phyloP scores from a whole-genome alignment of 208 protist genomes.

The Wallacemonas sp. region DNA sequence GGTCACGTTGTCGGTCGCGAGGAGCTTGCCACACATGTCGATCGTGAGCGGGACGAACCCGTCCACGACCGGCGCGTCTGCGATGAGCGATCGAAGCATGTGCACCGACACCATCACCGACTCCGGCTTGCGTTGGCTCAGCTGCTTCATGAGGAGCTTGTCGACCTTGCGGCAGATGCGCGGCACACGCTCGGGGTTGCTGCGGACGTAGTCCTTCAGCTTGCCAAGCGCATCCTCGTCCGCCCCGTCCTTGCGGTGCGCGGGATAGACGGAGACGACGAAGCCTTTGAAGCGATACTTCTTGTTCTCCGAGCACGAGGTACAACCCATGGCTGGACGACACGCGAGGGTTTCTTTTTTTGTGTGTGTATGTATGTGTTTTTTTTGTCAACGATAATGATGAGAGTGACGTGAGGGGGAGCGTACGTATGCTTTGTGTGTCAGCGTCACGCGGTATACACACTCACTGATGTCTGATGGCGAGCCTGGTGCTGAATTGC shows the following conservation, averaged over 20 bases:
- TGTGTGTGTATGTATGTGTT: background rate
- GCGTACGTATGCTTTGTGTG: too few relatives aligned
- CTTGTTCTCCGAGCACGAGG: constrained; percentile 41
- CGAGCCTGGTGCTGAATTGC: too few relatives aligned
- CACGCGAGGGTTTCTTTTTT: constrained; percentile 14
- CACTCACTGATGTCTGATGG: too few relatives aligned
- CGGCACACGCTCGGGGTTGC: constrained; percentile 83
- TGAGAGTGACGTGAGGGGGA: too few relatives aligned
- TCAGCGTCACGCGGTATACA: too few relatives aligned
- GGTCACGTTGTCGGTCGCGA: constrained; percentile 31
- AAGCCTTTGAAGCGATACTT: constrained; percentile 84
- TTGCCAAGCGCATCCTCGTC: constrained; percentile 69
- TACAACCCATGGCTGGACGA: constrained; percentile 21
- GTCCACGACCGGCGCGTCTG: constrained; percentile 46
- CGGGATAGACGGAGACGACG: constrained; percentile 74
- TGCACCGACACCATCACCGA: constrained; percentile 66
- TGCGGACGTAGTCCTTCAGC: constrained; percentile 69
- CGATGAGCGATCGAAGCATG: constrained; percentile 67
- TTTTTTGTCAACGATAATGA: too few relatives aligned
- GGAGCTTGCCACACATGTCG: constrained; percentile 54
- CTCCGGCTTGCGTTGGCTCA: constrained; percentile 34
- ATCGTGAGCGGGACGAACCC: constrained; percentile 75
- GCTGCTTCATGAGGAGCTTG: constrained; percentile 54
- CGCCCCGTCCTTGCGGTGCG: constrained; percentile 30
- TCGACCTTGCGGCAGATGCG: constrained; percentile 82